Evolutionary conservation across 73 alveolate genomes (phyloP), one percentile per base, ranked within the genome.

Genomic region (Paramecium pentaurelia): DNA sequence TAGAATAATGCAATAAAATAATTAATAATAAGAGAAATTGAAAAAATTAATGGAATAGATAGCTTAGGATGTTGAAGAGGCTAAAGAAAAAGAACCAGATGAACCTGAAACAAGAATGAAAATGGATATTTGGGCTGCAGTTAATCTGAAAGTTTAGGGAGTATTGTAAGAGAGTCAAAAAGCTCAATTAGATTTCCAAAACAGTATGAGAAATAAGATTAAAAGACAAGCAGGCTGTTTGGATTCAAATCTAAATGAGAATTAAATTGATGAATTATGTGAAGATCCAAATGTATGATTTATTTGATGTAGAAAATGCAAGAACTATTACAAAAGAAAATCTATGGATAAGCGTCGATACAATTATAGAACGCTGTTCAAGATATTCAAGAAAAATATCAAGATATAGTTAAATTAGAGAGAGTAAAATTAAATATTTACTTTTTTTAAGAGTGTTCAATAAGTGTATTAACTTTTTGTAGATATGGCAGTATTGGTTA

Each of bases 101-200:
- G 91, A 80, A 80, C 91, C 91, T 12, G 91, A 80, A 47, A 80
- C 91, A 28, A 80, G 91, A 80, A 80, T 80, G 91, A 80, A 47
- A 80, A 80, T 80, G 27, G 91, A 80, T 47, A 80, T 45, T 6
- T 49, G 58, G 58, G 58, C 47, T 6, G 91, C 91, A 3, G 77
- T 80, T 10, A 45, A 30, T 42, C 18, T 80, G 20, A 80, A 80
- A 44, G 75, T 80, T 16, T 25, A 80, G 58, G 20, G 49, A 10
- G 91, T 80, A 0, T 36, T 80, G 18, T 12, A 27, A 47, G 71
- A 80, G 25, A 20, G 27, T 42, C 34, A 80, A 80, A 12, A 40
- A 4, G 47, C 91, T 38, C 22, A 42, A 20, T 25, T 45, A 36
- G 77, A 80, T 25, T 80, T 80, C 37, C 22, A 80, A 36, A 44